A percentile compares a stretch with the other conserved stretches of the same genome.
Conservation (phyloP, 2,329 filamentous ascomycete species). For the Fusarium keratoplasticum region DNA sequence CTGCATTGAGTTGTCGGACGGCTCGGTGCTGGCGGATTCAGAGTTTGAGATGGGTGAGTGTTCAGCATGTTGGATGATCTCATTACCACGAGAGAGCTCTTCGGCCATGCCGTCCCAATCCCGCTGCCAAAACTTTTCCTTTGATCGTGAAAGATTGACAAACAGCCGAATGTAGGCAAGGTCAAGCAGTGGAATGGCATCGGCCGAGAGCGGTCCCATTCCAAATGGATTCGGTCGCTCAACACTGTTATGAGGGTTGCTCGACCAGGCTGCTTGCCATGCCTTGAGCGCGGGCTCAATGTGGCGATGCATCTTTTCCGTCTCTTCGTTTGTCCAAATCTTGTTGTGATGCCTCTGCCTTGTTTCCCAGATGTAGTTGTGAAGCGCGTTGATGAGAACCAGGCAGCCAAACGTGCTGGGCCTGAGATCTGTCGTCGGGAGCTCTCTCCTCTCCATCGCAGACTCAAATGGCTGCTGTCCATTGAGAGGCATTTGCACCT, state of each 20-base stretch:
- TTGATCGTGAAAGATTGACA: slow-evolving; percentile 91
- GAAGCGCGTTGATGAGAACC: slow-evolving; percentile 90
- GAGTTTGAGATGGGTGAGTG: slow-evolving; percentile 65
- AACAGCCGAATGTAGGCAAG: slow-evolving; percentile 93
- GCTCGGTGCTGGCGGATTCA: slow-evolving; percentile 57
- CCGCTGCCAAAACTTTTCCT: slow-evolving; percentile 93
- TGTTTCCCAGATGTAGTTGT: slow-evolving; percentile 99
- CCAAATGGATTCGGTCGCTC: slow-evolving; percentile 88
- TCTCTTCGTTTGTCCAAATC: slow-evolving; percentile 91
- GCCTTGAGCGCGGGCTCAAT: slow-evolving; percentile 94
- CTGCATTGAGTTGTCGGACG: slow-evolving; percentile 59
- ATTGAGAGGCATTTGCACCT: slow-evolving; percentile 59
- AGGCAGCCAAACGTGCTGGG: slow-evolving; percentile 94
- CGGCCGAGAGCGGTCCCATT: slow-evolving; percentile 84
- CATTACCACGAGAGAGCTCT: slow-evolving; percentile 82
- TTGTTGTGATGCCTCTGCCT: slow-evolving; percentile 89
- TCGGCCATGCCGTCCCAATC: slow-evolving; percentile 94
- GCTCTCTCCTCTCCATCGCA: slow-evolving; percentile 49
- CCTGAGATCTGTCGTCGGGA: slow-evolving; percentile 72
- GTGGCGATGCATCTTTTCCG: slow-evolving; percentile 94
- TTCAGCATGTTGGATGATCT: slow-evolving; percentile 79
- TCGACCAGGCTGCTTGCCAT: slow-evolving; percentile 93
- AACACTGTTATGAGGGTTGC: slow-evolving; percentile 84
- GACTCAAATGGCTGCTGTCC: slow-evolving; percentile 27
- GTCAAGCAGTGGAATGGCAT: slow-evolving; percentile 90